These are phyloP conservation scores for Phanerochaete sordida DNA, from an alignment of 768 basidiomycete genomes.

Conservation along the genomic window DNA sequence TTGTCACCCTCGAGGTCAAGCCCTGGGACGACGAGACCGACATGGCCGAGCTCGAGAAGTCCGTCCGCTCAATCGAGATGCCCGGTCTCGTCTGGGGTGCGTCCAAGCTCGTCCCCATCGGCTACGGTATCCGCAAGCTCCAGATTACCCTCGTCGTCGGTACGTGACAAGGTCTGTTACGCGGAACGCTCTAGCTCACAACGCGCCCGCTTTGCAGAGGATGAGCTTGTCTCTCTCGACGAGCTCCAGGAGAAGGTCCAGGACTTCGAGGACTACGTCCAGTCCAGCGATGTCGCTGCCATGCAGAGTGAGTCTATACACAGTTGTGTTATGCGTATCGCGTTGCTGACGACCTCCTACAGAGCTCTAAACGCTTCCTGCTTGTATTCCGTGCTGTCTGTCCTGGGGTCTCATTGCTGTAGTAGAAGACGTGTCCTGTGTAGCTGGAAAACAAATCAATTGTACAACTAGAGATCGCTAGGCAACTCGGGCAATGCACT, in stretches of 20 bases:
- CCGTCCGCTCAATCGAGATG: slow-evolving; percentile 82
- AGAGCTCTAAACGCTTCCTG: slow-evolving; percentile 7
- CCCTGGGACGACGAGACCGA: slow-evolving; percentile 99
- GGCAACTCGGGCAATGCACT: no score
- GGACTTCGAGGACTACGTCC: slow-evolving; percentile 85
- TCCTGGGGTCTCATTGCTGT: not conserved
- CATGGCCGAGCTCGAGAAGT: slow-evolving; percentile 80
- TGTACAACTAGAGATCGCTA: slow-evolving; percentile 1
- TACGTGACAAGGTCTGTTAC: slow-evolving; percentile 35
- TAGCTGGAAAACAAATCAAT: slow-evolving; percentile 2
- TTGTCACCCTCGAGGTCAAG: slow-evolving; percentile 97
- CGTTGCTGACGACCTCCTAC: not conserved
- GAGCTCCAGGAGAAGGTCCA: slow-evolving; percentile 89
- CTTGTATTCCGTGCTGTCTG: not conserved
- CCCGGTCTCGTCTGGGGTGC: slow-evolving; percentile 96
- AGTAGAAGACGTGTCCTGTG: not conserved
- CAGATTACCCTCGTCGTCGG: slow-evolving; percentile 60
- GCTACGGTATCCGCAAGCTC: slow-evolving; percentile 93
- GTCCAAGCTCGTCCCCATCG: slow-evolving; percentile 89
- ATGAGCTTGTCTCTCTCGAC: slow-evolving; percentile 89
- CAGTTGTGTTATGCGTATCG: not conserved
- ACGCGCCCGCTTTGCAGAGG: slow-evolving; percentile 53
- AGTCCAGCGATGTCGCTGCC: slow-evolving; percentile 88
- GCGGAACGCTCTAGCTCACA: slow-evolving; percentile 20
- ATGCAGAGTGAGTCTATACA: slow-evolving; percentile 89